A percentile compares a stretch with the other conserved stretches of the same genome.
Conservation (phyloP, 2,329 filamentous ascomycete genomes). For the Monosporascus ibericus region DNA sequence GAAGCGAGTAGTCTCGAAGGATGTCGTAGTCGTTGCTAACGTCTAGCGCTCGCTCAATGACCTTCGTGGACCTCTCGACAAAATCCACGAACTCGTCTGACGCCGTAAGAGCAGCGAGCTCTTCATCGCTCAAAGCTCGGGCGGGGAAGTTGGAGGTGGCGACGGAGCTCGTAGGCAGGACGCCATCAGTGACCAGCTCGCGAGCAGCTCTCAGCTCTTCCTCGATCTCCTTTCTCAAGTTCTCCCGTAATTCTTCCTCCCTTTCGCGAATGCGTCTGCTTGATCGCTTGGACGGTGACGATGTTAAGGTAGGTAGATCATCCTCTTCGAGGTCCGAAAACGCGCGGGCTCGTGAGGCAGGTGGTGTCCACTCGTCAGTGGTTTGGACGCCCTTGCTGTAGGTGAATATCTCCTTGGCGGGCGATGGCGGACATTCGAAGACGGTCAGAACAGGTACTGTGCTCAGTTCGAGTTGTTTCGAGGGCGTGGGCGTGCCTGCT, state of each 20-base stretch:
- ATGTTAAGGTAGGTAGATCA: slow-evolving; percentile 45
- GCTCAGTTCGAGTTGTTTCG: slow-evolving; percentile 61
- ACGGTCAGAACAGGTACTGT: slow-evolving; percentile 69
- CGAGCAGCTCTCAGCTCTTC: slow-evolving; percentile 77
- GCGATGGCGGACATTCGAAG: slow-evolving; percentile 72
- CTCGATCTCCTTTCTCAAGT: slow-evolving; percentile 82
- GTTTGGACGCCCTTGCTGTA: slow-evolving; percentile 98
- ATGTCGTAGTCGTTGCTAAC: slow-evolving; percentile 81
- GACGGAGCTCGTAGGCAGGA: slow-evolving; percentile 36
- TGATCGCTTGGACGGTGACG: slow-evolving; percentile 63
- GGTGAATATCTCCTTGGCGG: slow-evolving; percentile 78
- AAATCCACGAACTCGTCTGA: slow-evolving; percentile 95
- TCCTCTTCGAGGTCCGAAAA: slow-evolving; percentile 57
- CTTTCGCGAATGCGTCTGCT: slow-evolving; percentile 74
- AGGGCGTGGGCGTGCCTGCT: slow-evolving; percentile 23
- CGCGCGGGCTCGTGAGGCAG: slow-evolving; percentile 45
- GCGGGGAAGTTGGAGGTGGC: slow-evolving; percentile 62
- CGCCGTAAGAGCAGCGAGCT: slow-evolving; percentile 82
- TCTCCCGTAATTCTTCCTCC: slow-evolving; percentile 83
- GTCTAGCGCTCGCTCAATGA: slow-evolving; percentile 91
- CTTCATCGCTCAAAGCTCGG: slow-evolving; percentile 73
- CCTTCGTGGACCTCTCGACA: slow-evolving; percentile 90
- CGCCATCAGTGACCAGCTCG: slow-evolving; percentile 48
- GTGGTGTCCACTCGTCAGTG: slow-evolving; percentile 62
- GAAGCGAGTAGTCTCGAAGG: slow-evolving; percentile 85